phyloP scores from a whole-genome alignment of 164 flowering plant species.

The Vitis vinifera region DNA sequence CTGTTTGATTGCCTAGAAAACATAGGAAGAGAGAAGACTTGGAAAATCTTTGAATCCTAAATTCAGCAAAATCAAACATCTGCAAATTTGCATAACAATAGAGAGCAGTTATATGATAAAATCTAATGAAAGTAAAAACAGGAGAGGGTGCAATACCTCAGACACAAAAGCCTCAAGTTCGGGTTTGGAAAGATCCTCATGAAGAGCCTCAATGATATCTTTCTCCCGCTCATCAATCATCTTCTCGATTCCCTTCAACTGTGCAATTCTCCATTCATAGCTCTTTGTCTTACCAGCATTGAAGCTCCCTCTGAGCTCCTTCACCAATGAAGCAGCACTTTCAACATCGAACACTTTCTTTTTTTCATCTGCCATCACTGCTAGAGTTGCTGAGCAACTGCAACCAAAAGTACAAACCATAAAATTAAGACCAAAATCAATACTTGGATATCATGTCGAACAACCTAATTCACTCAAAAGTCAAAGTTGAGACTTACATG shows the following conservation, averaged over 20 bases:
- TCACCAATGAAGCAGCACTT: conserved; percentile 27
- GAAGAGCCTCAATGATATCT: conserved; percentile 30
- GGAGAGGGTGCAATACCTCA: conserved; percentile 18
- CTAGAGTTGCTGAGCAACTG: conserved; percentile 22
- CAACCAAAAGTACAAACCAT: too few relatives aligned
- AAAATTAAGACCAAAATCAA: too few relatives aligned
- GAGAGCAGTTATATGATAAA: too few relatives aligned
- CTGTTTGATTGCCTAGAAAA: too few relatives aligned
- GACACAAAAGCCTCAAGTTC: conserved; percentile 29
- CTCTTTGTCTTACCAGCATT: conserved; percentile 35
- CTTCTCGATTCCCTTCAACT: conserved; percentile 27
- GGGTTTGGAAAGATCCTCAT: conserved; percentile 36
- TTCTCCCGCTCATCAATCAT: conserved; percentile 42
- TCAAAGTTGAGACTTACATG: too few relatives aligned
- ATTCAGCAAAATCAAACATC: too few relatives aligned
- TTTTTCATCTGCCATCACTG: conserved; percentile 17
- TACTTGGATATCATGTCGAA: too few relatives aligned
- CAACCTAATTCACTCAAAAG: too few relatives aligned
- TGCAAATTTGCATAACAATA: too few relatives aligned
- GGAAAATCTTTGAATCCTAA: too few relatives aligned
- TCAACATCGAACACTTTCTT: conserved; percentile 19
- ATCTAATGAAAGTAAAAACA: background rate
- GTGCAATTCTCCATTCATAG: conserved; percentile 44
- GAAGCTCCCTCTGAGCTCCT: conserved; percentile 29
- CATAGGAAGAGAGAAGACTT: too few relatives aligned